phyloP scores from a whole-genome alignment of 768 basidiomycete genomes.

The Coprinellus aureogranulatus region DNA sequence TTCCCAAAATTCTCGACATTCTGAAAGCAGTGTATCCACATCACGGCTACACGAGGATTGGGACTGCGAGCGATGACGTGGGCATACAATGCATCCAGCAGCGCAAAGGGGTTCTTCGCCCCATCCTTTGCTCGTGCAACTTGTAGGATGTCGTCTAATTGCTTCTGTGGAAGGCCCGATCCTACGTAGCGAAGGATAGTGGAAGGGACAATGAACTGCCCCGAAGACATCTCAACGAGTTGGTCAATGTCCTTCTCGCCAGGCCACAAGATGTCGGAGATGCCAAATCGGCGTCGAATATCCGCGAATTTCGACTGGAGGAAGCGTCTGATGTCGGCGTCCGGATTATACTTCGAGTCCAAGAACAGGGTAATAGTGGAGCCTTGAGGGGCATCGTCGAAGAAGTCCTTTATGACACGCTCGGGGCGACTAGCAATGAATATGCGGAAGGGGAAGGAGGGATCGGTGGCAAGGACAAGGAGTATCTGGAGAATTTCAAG shows the following conservation, averaged over 20 bases:
- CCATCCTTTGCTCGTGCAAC: too few relatives aligned
- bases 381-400: neutral
- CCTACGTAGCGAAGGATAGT: neutral
- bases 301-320: neutral
- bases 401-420: neutral
- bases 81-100: neutral
- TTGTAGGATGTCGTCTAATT: neutral
- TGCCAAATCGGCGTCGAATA: neutral
- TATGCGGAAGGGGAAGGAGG: neutral
- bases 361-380: too few relatives aligned
- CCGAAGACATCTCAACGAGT: neutral
- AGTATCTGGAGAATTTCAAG: neutral
- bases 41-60: too few relatives aligned
- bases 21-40: too few relatives aligned
- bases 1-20: too few relatives aligned
- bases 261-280: neutral
- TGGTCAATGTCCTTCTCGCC: neutral
- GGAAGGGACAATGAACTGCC: conserved; percentile 3
- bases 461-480: neutral
- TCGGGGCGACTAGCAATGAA: conserved; percentile 5
- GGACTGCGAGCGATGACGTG: neutral
- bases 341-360: neutral
- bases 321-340: neutral
- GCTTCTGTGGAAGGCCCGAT: neutral
- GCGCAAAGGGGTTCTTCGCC: neutral